Evolutionary conservation across 192 early-diverging fungal species (phyloP), one percentile per base, ranked within the genome.

Genomic region (Gamsiella multidivaricata): DNA sequence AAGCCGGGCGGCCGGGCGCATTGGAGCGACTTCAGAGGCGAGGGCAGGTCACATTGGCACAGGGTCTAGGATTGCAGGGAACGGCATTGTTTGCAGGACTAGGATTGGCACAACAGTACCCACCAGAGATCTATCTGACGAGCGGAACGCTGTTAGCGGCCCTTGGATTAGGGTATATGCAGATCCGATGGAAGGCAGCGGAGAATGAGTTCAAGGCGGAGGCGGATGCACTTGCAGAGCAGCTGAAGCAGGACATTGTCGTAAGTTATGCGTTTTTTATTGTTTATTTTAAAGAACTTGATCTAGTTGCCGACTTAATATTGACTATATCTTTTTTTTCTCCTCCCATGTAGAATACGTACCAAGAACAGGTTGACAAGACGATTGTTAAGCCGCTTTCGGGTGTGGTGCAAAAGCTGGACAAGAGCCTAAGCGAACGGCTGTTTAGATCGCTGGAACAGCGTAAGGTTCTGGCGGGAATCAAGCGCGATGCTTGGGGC

Each of bases 151-250:
- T 78, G 39, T 54, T 78, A 25, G 58, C 74, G 8, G 31, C 69
- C 51, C 60, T 55, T 14, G 74, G 74, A n/a, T 42, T 78, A 29
- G 74, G 74, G 14, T 78, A 78, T 26, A 59, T 78, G 65, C 74
- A 78, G 22, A 31, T 69, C n/a, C 65, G 74, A n/a, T 78, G 74
- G 74, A 78, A 78, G 50, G 65, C 74, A 7, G 74, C 74, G 1
- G 74, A 78, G 74, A 78, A 51, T 23, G 74, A 78, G 54, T 78
- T 78, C 32, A 69, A 59, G 45, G 54, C 74, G 0, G 65, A 78
- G 25, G 66, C 74, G 6, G 61, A 78, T 8, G 54, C 61, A 0
- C 47, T 78, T 17, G 65, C 74, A 20, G 66, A 63, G 20, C 39
- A 78, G 10, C 28, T 78, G 37, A 78, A 78, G 61, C 43, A 64